Evolutionary conservation across 768 basidiomycete genomes (phyloP), one percentile per base, ranked within the genome.

Genomic region (Amylocystis lapponica): DNA sequence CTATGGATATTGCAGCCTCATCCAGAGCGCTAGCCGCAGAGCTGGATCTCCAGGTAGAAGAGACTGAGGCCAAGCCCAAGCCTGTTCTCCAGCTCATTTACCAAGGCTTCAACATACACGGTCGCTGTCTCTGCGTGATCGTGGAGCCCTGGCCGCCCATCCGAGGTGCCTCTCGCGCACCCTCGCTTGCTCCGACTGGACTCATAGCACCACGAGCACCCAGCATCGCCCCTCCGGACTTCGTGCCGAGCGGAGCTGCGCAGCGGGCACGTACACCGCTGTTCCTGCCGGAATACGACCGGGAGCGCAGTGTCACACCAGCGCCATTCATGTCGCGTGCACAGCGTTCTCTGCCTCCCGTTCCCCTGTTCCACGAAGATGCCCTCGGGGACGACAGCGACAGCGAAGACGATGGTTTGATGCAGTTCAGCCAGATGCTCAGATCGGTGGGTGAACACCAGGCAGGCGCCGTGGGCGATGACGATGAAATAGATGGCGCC

Each of bases 61-160:
- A 80, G 36, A 81, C 83, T 37, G 81, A 83, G 39, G 82, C 82
- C 48, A 66, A 68, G 45, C 58, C 58, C 51, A 89, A 91, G 53
- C 85, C 82, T 11, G 86, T 89, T 54, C 81, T 84, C 5, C 71
- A 76, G 42, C 71, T 91, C 27, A 73, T 61, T 41, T 91, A 86
- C 50, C 74, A 76, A 52, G 83, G 84, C 11, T 88, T 88, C 60
- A 71, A 64, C 40, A 79, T 89, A 36, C 74, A 76, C 45, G 82
- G 80, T 0, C 76, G 78, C 41, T 88, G 84, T 59, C 72, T 92
- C 14, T 88, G 85, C 56, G 72, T 92, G 27, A 82, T 92, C 19
- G 79, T 90, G 13, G 89, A 92, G 58, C 90, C 89, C 13, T 88
- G 79, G 72, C 82, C 85, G 4, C 64, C 75, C 12, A 56, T 79